A percentile compares a stretch with the other conserved stretches of the same genome.
These are phyloP conservation scores for Phytophthora capsici DNA, from an alignment of 352 stramenopile genomes.

Conservation along the genomic window DNA sequence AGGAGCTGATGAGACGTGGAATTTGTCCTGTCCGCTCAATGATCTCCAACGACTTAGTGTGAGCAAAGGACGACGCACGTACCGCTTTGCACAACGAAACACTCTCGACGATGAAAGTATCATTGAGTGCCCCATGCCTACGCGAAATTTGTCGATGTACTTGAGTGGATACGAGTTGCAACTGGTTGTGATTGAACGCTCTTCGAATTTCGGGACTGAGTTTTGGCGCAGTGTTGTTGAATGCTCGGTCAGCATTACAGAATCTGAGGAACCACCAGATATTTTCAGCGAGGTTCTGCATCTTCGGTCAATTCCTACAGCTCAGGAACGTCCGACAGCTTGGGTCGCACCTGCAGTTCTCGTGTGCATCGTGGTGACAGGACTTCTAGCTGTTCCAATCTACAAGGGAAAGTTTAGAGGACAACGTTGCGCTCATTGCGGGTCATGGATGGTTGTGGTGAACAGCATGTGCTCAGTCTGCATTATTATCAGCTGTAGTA, in stretches of 20 bases:
- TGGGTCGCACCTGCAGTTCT: conserved; percentile 52
- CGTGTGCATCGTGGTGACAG: conserved; percentile 9
- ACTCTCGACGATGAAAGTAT: conserved; percentile 58
- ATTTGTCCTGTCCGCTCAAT: conserved; percentile 75
- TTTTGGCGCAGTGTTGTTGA: conserved; percentile 80
- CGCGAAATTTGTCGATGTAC: conserved; percentile 56
- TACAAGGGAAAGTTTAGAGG: conserved; percentile 57
- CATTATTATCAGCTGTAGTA: conserved; percentile 60
- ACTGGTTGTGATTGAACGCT: conserved; percentile 64
- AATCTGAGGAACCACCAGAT: conserved; percentile 43
- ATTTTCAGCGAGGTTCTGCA: conserved; percentile 67
- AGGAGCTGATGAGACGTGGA: conserved; percentile 78
- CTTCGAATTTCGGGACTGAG: conserved; percentile 44
- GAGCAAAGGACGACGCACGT: conserved; percentile 58
- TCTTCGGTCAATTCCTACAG: conserved; percentile 55
- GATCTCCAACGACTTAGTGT: conserved; percentile 71
- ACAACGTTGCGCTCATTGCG: conserved; percentile 69
- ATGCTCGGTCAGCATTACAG: conserved; percentile 63
- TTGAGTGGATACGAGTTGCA: conserved; percentile 63
- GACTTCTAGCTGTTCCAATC: conserved; percentile 48
- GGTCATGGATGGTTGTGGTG: conserved; percentile 70
- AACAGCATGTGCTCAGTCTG: conserved; percentile 58
- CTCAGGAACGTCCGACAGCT: conserved; percentile 20
- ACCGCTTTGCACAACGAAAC: conserved; percentile 65
- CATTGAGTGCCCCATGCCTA: conserved; percentile 65